phyloP scores from a whole-genome alignment of 305 asterid genomes.

The Plantago lanceolata region DNA sequence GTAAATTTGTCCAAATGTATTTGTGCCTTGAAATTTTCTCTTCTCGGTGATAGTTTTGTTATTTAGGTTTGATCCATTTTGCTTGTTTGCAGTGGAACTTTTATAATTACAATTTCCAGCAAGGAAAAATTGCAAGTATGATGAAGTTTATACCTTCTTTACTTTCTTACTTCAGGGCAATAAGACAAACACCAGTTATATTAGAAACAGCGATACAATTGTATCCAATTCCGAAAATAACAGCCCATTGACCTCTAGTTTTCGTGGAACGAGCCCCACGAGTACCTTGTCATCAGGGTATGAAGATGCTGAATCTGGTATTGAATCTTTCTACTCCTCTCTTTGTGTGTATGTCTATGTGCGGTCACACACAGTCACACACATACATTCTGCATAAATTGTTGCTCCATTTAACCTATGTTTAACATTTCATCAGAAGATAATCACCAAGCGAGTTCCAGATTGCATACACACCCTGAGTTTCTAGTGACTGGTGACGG shows the following conservation, averaged over 20 bases:
- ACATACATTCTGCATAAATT: constrained; percentile 12
- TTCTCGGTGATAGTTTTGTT: not conserved
- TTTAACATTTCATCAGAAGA: constrained; percentile 43
- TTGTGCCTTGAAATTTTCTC: constrained; percentile 6
- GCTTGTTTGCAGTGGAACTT: constrained; percentile 16
- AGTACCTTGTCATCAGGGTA: constrained; percentile 79
- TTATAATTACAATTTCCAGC: not conserved
- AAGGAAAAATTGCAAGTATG: not conserved
- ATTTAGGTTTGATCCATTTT: constrained; percentile 1
- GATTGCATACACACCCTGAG: constrained; percentile 51
- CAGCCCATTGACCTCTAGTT: constrained; percentile 54
- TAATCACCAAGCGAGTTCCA: constrained; percentile 58
- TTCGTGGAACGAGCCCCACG: constrained; percentile 67
- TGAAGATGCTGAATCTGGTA: constrained; percentile 88
- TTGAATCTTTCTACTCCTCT: constrained; percentile 19
- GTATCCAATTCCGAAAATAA: constrained; percentile 58
- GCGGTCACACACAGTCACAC: too few species aligned
- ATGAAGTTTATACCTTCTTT: not conserved
- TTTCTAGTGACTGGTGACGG: constrained; percentile 42
- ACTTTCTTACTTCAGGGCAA: constrained; percentile 55
- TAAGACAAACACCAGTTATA: constrained; percentile 44
- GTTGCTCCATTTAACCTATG: constrained; percentile 20
- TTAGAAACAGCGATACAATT: constrained; percentile 46
- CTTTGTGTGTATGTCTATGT: constrained; percentile 2
- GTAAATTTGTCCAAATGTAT: constrained; percentile 7